A percentile compares a stretch with the other conserved stretches of the same genome.
phyloP scores from a whole-genome alignment of 306 rosid species.

The Gastrolobium villosum region DNA sequence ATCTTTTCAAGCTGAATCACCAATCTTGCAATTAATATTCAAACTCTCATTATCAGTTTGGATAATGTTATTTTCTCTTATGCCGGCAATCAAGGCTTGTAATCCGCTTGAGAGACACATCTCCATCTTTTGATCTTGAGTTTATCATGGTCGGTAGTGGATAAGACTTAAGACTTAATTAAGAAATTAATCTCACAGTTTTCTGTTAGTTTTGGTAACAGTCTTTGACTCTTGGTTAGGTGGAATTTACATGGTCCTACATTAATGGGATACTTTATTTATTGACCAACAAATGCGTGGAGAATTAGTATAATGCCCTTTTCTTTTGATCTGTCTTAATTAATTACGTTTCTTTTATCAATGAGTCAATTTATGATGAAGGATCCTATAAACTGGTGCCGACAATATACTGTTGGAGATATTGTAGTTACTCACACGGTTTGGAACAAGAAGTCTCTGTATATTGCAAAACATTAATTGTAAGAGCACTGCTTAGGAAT shows the following conservation, averaged over 20 bases:
- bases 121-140: slow-evolving; percentile 28
- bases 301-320: background rate
- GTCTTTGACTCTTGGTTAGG: slow-evolving; percentile 4
- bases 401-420: slow-evolving; percentile 35
- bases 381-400: background rate
- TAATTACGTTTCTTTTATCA: background rate
- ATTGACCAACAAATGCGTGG: slow-evolving; percentile 32
- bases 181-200: slow-evolving; percentile 33
- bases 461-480: background rate
- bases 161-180: slow-evolving; percentile 36
- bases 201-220: slow-evolving; percentile 37
- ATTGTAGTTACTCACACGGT: background rate
- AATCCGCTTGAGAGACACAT: slow-evolving; percentile 37
- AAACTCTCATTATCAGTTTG: slow-evolving; percentile 25
- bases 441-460: background rate
- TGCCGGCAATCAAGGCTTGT: slow-evolving; percentile 22
- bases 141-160: slow-evolving; percentile 50
- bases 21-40: background rate
- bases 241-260: slow-evolving; percentile 42
- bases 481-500: too few species aligned
- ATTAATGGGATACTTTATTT: slow-evolving; percentile 1
- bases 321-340: background rate
- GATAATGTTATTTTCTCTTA: slow-evolving; percentile 35
- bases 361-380: slow-evolving; percentile 40
- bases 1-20: slow-evolving; percentile 33